phyloP scores from a whole-genome alignment of 1,284 basidiomycete genomes.

The Irpex sp. region DNA sequence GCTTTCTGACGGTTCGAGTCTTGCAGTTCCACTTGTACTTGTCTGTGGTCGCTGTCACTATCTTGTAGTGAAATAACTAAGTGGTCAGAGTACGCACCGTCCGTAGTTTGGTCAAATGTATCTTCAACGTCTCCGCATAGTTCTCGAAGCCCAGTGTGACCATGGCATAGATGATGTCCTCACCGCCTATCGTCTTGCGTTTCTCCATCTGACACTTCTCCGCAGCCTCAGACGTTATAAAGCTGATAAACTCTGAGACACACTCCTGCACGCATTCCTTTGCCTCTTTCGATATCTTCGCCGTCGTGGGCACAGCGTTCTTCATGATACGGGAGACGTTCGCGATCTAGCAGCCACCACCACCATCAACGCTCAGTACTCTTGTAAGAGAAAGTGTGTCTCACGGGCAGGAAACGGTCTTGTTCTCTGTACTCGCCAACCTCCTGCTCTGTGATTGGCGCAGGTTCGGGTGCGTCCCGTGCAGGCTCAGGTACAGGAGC shows the following conservation, averaged over 20 bases:
- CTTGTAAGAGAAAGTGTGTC: conserved; percentile 25
- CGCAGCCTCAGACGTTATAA: conserved; percentile 89
- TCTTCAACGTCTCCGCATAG: conserved; percentile 87
- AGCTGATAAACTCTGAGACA: conserved; percentile 94
- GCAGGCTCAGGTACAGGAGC: conserved; percentile 34
- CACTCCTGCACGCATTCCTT: conserved; percentile 97
- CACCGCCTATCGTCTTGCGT: conserved; percentile 85
- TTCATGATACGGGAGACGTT: conserved; percentile 98
- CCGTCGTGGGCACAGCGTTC: conserved; percentile 80
- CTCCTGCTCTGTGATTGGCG: conserved; percentile 85
- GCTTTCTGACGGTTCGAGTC: not conserved
- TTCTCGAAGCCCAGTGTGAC: conserved; percentile 90
- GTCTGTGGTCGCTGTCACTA: not conserved
- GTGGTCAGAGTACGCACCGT: conserved; percentile 52
- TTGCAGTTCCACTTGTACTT: not conserved
- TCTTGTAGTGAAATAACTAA: not conserved
- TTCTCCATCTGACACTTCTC: conserved; percentile 89
- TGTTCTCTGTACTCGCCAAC: conserved; percentile 91
- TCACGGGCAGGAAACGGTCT: conserved; percentile 85
- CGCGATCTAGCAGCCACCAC: conserved; percentile 65
- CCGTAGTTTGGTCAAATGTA: conserved; percentile 85
- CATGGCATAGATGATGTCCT: conserved; percentile 90
- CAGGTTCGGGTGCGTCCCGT: conserved; percentile 50
- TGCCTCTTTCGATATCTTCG: conserved; percentile 95
- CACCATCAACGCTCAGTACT: not conserved